Evolutionary conservation across 2,329 filamentous ascomycete species (phyloP), one percentile per base, ranked within the genome.

Genomic region (Fusarium liriodendri): DNA sequence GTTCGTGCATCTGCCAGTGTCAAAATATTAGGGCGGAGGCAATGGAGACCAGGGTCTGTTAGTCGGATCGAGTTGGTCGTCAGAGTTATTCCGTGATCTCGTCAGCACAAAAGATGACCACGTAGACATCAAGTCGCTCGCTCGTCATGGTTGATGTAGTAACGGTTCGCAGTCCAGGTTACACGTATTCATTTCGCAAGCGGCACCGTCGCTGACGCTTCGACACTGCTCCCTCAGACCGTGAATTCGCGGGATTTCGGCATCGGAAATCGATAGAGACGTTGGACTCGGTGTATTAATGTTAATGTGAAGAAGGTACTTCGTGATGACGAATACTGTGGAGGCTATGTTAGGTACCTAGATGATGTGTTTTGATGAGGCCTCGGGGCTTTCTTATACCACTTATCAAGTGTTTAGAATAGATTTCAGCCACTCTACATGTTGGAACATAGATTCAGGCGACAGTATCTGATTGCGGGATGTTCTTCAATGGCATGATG

Each of bases 161-260:
- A 11, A 25, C 18, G 25, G 22, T 40, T n/a, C 14, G 22, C 2
- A 40, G 37, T 4, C 16, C 22, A 9, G 16, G 16, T 16, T 4
- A 9, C 9, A 8, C 11, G 22, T n/a, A 13, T 6, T 13, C 3
- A 29, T 22, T 22, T 5, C 25, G 33, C 11, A 33, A 6, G 6
- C 35, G 22, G 35, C 35, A 29, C 6, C 18, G 37, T 13, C 25
- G 25, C 1, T 35, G 52, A n/a, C 20, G 29, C 22, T 25, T 55
- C 1, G 11, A 18, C 13, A 10, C 16, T 29, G 6, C 1, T 27
- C 25, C 0, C 7, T 1, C 47, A 22, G 10, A 18, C 3, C 16
- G 42, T 10, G 40, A 14, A 47, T 47, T 14, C 5, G n/a, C 25
- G 16, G 47, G 3, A 27, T 11, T 29, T 29, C 47, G 27, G 25